Evolutionary conservation across 257 asterid species (phyloP).

Genomic region (Nicotiana tabacum): DNA sequence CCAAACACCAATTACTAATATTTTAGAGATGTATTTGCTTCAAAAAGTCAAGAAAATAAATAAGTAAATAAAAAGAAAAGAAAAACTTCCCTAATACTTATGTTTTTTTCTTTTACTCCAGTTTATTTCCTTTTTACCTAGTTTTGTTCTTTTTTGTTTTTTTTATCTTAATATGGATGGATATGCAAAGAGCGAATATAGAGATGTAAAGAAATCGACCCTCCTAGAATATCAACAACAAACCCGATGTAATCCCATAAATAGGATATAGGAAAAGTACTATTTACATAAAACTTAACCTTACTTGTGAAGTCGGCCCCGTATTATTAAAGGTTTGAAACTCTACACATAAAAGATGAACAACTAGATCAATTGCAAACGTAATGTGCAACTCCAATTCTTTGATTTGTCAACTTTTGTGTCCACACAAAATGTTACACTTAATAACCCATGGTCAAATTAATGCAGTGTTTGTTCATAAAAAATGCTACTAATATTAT

Average conservation of each 20-base stretch:
- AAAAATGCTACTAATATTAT: background rate
- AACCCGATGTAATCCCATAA: too few relatives aligned
- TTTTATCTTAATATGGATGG: background rate
- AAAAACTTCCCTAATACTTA: background rate
- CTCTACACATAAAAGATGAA: background rate
- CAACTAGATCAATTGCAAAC: background rate
- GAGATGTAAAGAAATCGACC: too few relatives aligned
- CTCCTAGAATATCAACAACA: too few relatives aligned
- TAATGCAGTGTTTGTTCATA: background rate
- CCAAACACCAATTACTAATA: conserved; percentile 1
- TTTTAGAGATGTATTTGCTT: background rate
- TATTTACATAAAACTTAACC: too few relatives aligned
- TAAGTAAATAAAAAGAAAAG: background rate
- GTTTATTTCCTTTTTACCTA: background rate
- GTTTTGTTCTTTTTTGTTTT: background rate
- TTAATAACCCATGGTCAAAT: background rate
- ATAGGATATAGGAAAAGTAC: fast-evolving
- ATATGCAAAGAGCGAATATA: background rate
- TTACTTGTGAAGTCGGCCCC: too few relatives aligned
- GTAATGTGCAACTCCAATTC: background rate
- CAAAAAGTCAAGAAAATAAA: background rate
- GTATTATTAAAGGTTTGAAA: too few relatives aligned
- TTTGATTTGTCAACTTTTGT: too few relatives aligned
- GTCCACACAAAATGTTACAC: background rate
- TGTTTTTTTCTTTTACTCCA: too few relatives aligned